Evolutionary conservation across 768 basidiomycete genomes (phyloP).

Genomic region (Auriscalpium orientale): DNA sequence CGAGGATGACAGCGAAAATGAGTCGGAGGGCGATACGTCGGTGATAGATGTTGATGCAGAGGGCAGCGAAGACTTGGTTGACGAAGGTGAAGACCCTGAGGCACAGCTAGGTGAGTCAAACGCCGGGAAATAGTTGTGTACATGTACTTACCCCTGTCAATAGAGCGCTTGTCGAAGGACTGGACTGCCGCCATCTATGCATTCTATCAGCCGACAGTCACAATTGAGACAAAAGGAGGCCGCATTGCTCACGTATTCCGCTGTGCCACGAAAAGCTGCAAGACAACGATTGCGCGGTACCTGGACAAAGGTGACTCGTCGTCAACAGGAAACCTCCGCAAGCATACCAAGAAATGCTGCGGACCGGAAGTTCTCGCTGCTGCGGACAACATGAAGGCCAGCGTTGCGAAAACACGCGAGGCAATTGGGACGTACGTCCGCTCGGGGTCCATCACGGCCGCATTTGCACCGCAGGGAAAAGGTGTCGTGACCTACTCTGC

Average conservation of each 20-base stretch:
- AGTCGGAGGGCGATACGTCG: too few species aligned
- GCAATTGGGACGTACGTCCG: constrained; percentile 1
- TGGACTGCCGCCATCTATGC: constrained; percentile 30
- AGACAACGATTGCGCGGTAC: constrained; percentile 12
- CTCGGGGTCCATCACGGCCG: neutral
- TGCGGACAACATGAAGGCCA: constrained; percentile 3
- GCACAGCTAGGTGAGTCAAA: constrained; percentile 2
- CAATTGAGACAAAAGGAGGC: constrained; percentile 17
- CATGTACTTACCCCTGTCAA: too few species aligned
- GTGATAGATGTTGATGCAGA: too few species aligned
- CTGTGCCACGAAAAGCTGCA: constrained; percentile 20
- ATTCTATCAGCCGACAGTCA: constrained; percentile 23
- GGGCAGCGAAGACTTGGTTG: too few species aligned
- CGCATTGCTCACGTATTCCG: constrained; percentile 21
- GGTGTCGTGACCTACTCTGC: too few species aligned
- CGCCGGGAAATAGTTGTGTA: too few species aligned
- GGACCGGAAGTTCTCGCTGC: constrained; percentile 19
- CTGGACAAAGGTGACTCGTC: constrained; percentile 20
- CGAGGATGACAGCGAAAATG: too few species aligned
- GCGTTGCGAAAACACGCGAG: neutral
- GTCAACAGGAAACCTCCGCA: constrained; percentile 23
- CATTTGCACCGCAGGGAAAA: too few species aligned
- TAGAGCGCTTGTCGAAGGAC: constrained; percentile 17
- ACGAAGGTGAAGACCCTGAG: neutral
- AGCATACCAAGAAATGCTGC: constrained; percentile 27